Conservation (phyloP, 106 monocot species). For the Hemerocallis citrina region DNA sequence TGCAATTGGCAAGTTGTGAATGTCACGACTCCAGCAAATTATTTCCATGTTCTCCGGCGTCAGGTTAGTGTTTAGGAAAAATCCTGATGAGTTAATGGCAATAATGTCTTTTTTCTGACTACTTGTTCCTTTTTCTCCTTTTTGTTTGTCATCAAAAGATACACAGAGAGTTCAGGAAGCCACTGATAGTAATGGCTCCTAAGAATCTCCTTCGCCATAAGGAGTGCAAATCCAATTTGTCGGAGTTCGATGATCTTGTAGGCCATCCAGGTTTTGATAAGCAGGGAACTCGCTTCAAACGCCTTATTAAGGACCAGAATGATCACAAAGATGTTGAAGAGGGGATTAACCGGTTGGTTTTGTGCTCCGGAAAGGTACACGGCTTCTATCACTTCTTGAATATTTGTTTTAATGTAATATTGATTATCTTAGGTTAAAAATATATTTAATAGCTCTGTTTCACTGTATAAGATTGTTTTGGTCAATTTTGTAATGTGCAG, state of each 20-base stretch:
- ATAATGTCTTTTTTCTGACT: neutral
- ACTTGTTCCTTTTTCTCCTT: constrained; percentile 1
- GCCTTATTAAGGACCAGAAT: constrained; percentile 85
- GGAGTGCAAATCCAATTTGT: constrained; percentile 90
- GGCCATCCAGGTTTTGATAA: constrained; percentile 98
- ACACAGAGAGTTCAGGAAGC: constrained; percentile 96
- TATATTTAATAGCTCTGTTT: neutral
- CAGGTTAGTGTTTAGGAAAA: constrained; percentile 51
- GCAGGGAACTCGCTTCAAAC: constrained; percentile 99
- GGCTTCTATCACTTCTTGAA: neutral
- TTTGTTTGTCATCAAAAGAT: too few relatives aligned
- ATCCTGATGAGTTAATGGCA: neutral
- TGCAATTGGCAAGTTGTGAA: constrained; percentile 99
- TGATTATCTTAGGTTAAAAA: neutral
- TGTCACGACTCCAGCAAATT: constrained; percentile 95
- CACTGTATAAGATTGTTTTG: neutral
- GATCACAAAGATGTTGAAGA: constrained; percentile 79
- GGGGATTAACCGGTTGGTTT: constrained; percentile 69
- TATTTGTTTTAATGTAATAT: neutral
- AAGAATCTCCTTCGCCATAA: constrained; percentile 95
- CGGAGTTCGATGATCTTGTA: constrained; percentile 88
- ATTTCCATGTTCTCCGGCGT: constrained; percentile 92
- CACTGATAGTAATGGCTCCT: constrained; percentile 84
- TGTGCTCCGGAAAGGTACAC: constrained; percentile 94
- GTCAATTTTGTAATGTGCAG: constrained; percentile 23